Base-by-base conservation (phyloP, 352 stramenopile species). In the Globisporangium recalcitrans region DNA sequence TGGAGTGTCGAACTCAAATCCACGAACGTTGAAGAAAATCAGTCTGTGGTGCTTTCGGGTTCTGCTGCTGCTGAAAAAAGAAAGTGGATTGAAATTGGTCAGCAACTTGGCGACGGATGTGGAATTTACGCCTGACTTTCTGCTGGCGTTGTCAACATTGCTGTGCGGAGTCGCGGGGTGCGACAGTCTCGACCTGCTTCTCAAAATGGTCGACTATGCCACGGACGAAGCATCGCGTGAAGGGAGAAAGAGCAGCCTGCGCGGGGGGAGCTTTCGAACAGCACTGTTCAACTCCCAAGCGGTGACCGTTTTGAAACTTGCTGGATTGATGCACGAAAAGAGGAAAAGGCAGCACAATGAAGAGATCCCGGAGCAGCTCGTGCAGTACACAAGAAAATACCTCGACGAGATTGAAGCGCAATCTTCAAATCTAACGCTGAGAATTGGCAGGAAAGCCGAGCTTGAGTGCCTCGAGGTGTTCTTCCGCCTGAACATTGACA, bases 21-120 rank as follows among this genome's bases (percentile, higher is more conserved):
- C 47, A 21, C 52, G n/a, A 7, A n/a, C n/a, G 1, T 61, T 75
- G 42, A 78, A 74, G 34, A 78, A 58, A 52, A 75, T 83, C 47
- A 77, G 69, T 19, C 64, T 93, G 16, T 93, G 82, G 85, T 88
- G 72, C 46, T 78, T 93, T 31, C 85, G 85, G 10, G 44, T 91
- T 22, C 72, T 93, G 22, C 66, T 93, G 32, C 63, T 91, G 6
- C 65, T 93, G 27, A 93, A 93, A 66, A 90, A 89, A 60, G 82
- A 91, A 26, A 86, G 70, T 26, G 85, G 82, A 10, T 51, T 91
- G 22, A 81, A 87, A 42, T 64, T 71, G 2, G 70, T 93, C 29
- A 73, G 77, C 34, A 78, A 76, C 13, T 71, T 82, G 36, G 72
- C 71, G 0, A 42, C 66, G 2, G 61, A 73, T 24, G 51, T 90